Evolutionary conservation across 2,329 filamentous ascomycete species (phyloP).

Genomic region (Penicillium psychrosexuale): DNA sequence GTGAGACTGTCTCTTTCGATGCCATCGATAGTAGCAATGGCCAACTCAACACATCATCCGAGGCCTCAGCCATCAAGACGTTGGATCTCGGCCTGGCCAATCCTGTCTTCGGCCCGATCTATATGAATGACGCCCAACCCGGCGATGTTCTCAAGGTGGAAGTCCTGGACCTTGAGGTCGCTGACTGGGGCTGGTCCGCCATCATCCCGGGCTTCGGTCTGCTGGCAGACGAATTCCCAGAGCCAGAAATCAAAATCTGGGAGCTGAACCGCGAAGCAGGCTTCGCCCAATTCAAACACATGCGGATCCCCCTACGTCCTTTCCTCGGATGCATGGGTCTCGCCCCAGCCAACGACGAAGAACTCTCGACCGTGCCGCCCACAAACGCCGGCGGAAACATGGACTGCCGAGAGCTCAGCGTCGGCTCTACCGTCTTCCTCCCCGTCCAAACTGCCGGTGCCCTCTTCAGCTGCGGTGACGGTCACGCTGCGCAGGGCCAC

Average conservation of each 20-base stretch:
- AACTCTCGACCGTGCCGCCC: slow-evolving; percentile 52
- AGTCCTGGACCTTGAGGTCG: slow-evolving; percentile 46
- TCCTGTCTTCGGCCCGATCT: slow-evolving; percentile 53
- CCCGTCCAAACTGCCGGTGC: slow-evolving; percentile 51
- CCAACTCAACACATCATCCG: slow-evolving; percentile 47
- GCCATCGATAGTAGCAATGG: slow-evolving; percentile 52
- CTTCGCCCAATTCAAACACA: slow-evolving; percentile 48
- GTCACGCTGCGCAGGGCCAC: slow-evolving; percentile 55
- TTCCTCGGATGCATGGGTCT: slow-evolving; percentile 55
- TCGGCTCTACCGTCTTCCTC: slow-evolving; percentile 49
- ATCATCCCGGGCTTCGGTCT: slow-evolving; percentile 53
- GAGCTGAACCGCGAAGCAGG: slow-evolving; percentile 41
- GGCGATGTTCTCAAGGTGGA: slow-evolving; percentile 55
- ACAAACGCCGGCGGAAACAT: slow-evolving; percentile 55
- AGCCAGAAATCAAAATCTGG: slow-evolving; percentile 50
- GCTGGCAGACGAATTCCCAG: slow-evolving; percentile 48
- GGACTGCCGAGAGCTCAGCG: slow-evolving; percentile 51
- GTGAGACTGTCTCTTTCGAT: slow-evolving; percentile 49
- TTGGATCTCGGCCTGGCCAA: slow-evolving; percentile 46
- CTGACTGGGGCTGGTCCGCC: slow-evolving; percentile 54
- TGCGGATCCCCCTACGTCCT: slow-evolving; percentile 50
- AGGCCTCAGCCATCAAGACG: slow-evolving; percentile 39
- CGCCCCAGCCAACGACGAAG: slow-evolving; percentile 46
- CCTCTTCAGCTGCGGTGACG: slow-evolving; percentile 55
- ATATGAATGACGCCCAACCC: slow-evolving; percentile 48